phyloP scores from a whole-genome alignment of 2,329 filamentous ascomycete species.

The Claviceps fusiformis region DNA sequence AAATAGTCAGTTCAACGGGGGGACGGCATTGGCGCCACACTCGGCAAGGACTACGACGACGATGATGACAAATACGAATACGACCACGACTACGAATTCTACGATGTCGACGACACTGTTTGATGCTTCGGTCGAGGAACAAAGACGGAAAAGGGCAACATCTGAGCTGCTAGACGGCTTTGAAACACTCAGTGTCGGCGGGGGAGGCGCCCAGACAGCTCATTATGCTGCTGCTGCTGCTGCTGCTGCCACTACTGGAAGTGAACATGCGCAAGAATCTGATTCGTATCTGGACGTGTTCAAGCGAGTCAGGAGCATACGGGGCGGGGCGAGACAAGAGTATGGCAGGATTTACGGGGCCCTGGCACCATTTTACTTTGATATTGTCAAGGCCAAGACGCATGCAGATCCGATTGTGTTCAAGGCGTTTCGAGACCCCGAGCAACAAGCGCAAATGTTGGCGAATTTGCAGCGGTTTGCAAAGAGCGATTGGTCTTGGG shows the following conservation, averaged over 20 bases:
- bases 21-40: slow-evolving; percentile 8
- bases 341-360: slow-evolving; percentile 86
- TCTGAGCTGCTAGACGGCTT: slow-evolving; percentile 51
- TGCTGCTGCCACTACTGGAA: slow-evolving; percentile 13
- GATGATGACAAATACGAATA: not conserved
- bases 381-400: slow-evolving; percentile 57
- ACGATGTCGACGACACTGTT: slow-evolving; percentile 45
- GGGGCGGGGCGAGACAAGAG: slow-evolving; percentile 76
- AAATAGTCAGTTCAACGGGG: slow-evolving; percentile 8
- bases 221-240: slow-evolving; percentile 8
- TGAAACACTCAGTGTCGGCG: slow-evolving; percentile 54
- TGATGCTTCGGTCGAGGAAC: slow-evolving; percentile 57
- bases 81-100: too few relatives aligned
- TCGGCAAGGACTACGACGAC: slow-evolving; percentile 12
- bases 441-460: slow-evolving; percentile 82
- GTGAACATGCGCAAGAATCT: slow-evolving; percentile 41
- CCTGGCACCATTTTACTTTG: slow-evolving; percentile 75
- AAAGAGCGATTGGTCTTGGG: slow-evolving; percentile 65
- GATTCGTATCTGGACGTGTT: slow-evolving; percentile 56
- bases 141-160: slow-evolving; percentile 31
- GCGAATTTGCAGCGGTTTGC: slow-evolving; percentile 67
- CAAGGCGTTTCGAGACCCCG: slow-evolving; percentile 72
- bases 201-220: not conserved
- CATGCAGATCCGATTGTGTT: slow-evolving; percentile 77
- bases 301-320: slow-evolving; percentile 57